Percentiles rank a stretch among this genome's conserved stretches.
Evolutionary conservation across 768 basidiomycete species (phyloP).

Genomic region (Trametes coccinea): DNA sequence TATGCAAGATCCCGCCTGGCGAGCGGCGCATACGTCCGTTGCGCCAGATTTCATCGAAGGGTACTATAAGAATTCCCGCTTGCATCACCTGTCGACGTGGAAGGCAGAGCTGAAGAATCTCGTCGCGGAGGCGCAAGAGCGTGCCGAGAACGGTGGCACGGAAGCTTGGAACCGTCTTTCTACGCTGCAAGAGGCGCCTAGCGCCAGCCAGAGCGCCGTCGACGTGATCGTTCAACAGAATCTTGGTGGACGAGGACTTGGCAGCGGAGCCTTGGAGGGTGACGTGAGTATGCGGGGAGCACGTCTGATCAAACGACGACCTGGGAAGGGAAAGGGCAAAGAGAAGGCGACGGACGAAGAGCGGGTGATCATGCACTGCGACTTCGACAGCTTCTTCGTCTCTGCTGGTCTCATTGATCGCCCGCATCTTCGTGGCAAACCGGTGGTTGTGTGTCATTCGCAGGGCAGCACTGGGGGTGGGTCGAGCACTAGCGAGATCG

Average conservation of each 20-base stretch:
- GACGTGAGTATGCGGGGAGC: constrained; percentile 38
- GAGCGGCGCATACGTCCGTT: constrained; percentile 81
- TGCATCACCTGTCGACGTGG: constrained; percentile 93
- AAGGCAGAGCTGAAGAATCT: constrained; percentile 85
- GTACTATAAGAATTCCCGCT: constrained; percentile 69
- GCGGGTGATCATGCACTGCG: constrained; percentile 85
- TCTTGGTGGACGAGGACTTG: constrained; percentile 26
- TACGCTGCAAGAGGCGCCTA: neutral
- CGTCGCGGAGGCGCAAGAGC: constrained; percentile 77
- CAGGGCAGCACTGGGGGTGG: constrained; percentile 71
- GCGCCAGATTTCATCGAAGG: constrained; percentile 86
- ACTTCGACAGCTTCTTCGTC: constrained; percentile 98
- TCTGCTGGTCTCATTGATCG: constrained; percentile 81
- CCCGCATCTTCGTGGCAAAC: constrained; percentile 82
- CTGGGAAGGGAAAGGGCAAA: constrained; percentile 56
- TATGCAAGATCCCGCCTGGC: constrained; percentile 86
- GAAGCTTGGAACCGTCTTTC: constrained; percentile 4
- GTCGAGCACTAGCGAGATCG: constrained; percentile 91
- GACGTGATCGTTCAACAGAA: constrained; percentile 37
- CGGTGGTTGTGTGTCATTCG: constrained; percentile 95
- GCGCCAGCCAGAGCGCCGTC: constrained; percentile 26
- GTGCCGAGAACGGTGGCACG: constrained; percentile 47
- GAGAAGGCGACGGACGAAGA: constrained; percentile 47
- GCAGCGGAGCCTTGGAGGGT: constrained; percentile 35
- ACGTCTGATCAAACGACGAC: constrained; percentile 49